Evolutionary conservation across 257 asterid species (phyloP), one percentile per base, ranked within the genome.

Genomic region (Forsythia viridissima): DNA sequence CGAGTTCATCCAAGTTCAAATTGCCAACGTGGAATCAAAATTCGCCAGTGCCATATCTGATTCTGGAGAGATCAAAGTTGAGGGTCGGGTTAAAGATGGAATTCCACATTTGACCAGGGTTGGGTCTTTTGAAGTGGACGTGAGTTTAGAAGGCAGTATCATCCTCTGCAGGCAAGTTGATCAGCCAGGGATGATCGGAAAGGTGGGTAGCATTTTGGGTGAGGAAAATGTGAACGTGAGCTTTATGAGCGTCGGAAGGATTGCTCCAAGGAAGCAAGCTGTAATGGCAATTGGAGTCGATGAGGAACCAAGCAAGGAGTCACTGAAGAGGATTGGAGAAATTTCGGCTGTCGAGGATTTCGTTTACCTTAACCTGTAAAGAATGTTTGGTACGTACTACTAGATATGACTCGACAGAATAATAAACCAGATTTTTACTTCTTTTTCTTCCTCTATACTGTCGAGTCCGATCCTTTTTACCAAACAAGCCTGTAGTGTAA

Each of bases 181-280:
- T 85, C 96, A 91, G 70, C 96, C 96, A 2, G 96, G 96, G 15
- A 89, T 91, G 96, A 91, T 91, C 8, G 96, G 96, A n/a, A 86
- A 87, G 77, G 96, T 91, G 37, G 96, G 96, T 3, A 89, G 89
- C 71, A 85, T 91, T 77, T 71, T 91, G 73, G 96, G 93, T 0
- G 87, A 91, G 84, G 91, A 89, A 80, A 89, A 89, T 13, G 91
- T 91, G 74, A 91, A 91, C 6, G 96, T 91, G 71, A 91, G 93
- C 71, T 91, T 91, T 61, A 91, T 89, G 96, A 91, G 91, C 71
- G 96, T 91, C 10, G 96, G 96, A 61, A 85, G 96, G 71, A 73
- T 78, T 65, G 93, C 89, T 42, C 92, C 92, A 3, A 85, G 96
- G 82, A 86, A 84, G 80, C 90, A 86, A 30, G 96, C 96, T 20